Percentiles rank a stretch among this genome's conserved stretches.
These are phyloP conservation scores for Barnettozyma pratensis DNA, from an alignment of 805 yeast species.

Conservation along the genomic window DNA sequence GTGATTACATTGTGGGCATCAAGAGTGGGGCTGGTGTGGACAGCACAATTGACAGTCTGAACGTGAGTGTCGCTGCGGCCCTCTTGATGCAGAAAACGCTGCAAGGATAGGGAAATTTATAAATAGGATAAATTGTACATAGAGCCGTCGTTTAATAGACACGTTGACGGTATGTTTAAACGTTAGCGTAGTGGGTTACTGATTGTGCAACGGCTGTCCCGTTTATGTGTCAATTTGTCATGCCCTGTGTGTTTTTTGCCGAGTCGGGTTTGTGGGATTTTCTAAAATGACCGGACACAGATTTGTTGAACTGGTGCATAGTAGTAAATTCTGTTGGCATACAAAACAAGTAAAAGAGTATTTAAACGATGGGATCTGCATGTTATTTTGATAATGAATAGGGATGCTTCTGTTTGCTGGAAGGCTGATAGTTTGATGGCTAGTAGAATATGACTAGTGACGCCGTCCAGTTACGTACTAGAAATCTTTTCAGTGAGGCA, in stretches of 20 bases:
- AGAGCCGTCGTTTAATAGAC: no score
- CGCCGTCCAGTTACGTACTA: not conserved
- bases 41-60: conserved; percentile 64
- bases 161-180: no score
- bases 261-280: conserved; percentile 5
- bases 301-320: no score
- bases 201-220: not conserved
- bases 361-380: not conserved
- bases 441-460: not conserved
- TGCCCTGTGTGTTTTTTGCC: no score
- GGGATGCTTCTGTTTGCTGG: no score
- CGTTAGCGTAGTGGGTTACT: no score
- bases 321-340: no score
- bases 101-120: conserved; percentile 2
- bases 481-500: no score
- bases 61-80: conserved; percentile 88
- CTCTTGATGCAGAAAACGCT: conserved; percentile 40
- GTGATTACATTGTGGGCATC: conserved; percentile 42
- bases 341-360: not conserved
- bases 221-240: not conserved
- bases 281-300: not conserved
- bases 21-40: conserved; percentile 27
- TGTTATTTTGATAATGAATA: no score
- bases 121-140: not conserved
- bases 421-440: no score